Percentiles rank a stretch among this genome's conserved stretches.
These are phyloP conservation scores for Mallotus japonicus DNA, from an alignment of 441 rosid species.

Conservation along the genomic window DNA sequence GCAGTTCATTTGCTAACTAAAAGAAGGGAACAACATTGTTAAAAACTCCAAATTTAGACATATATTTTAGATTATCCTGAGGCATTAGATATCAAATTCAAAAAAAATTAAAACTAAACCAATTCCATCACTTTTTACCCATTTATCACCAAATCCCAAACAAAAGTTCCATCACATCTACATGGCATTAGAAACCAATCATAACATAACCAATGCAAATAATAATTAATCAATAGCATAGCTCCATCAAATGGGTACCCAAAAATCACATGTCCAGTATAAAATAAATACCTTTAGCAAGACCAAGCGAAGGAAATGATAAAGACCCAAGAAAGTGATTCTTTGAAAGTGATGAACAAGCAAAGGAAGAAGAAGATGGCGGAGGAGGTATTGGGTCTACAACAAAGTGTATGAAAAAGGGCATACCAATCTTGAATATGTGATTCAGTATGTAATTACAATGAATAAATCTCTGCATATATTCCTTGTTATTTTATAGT, in stretches of 20 bases:
- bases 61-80: not conserved
- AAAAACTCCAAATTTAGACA: not conserved
- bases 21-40: not conserved
- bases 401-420: not conserved
- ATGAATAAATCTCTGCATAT: not conserved
- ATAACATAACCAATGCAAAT: not conserved
- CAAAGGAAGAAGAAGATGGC: not conserved
- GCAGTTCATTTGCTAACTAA: not conserved
- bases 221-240: not conserved
- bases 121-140: no score
- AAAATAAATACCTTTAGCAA: slow-evolving; percentile 1
- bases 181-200: not conserved
- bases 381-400: not conserved
- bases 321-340: not conserved
- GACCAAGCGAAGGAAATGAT: not conserved
- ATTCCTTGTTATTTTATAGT: no score
- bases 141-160: not conserved
- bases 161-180: not conserved
- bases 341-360: not conserved
- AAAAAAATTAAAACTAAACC: no score
- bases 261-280: no score
- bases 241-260: no score
- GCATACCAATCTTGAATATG: not conserved
- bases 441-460: not conserved
- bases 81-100: not conserved